Percentiles rank a stretch among this genome's conserved stretches.
Conservation (phyloP, 2,329 filamentous ascomycete species). For the Colletotrichum ledebouriae region DNA sequence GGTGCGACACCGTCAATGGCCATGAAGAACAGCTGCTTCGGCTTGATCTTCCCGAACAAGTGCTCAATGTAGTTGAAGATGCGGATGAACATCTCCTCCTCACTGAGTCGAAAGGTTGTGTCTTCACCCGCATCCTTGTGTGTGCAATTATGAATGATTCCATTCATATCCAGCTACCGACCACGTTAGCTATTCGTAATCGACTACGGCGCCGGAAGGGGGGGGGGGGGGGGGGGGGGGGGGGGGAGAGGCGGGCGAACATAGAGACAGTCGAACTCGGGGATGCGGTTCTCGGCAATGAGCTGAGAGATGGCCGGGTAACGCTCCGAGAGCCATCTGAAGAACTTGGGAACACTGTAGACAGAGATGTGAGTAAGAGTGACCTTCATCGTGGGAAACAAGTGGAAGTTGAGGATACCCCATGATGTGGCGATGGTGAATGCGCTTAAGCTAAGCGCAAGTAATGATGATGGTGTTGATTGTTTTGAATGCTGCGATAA, state of each 20-base stretch:
- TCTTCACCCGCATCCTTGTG: constrained; percentile 93
- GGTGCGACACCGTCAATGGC: constrained; percentile 98
- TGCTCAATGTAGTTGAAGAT: constrained; percentile 99
- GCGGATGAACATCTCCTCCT: constrained; percentile 99
- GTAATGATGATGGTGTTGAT: constrained; percentile 16
- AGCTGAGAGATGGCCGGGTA: constrained; percentile 99
- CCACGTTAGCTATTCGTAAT: constrained; percentile 52
- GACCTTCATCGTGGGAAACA: not conserved
- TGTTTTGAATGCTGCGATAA: constrained; percentile 9
- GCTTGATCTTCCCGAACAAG: constrained; percentile 98
- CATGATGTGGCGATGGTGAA: constrained; percentile 46
- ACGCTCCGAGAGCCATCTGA: constrained; percentile 98
- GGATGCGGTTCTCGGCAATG: constrained; percentile 98
- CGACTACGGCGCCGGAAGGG: constrained; percentile 41
- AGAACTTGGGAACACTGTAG: constrained; percentile 84
- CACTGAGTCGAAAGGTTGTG: constrained; percentile 90
- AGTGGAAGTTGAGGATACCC: constrained; percentile 45
- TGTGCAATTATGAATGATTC: constrained; percentile 99
- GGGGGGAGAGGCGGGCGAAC: constrained; percentile 58
- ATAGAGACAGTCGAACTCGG: constrained; percentile 98
- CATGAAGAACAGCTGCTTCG: constrained; percentile 99
- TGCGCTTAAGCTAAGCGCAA: constrained; percentile 33
- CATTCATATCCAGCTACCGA: constrained; percentile 90
- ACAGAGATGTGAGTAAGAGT: constrained; percentile 28
- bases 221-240: too few species aligned